phyloP scores from a whole-genome alignment of 805 yeast genomes.

The Nakazawaea wyomingensis region DNA sequence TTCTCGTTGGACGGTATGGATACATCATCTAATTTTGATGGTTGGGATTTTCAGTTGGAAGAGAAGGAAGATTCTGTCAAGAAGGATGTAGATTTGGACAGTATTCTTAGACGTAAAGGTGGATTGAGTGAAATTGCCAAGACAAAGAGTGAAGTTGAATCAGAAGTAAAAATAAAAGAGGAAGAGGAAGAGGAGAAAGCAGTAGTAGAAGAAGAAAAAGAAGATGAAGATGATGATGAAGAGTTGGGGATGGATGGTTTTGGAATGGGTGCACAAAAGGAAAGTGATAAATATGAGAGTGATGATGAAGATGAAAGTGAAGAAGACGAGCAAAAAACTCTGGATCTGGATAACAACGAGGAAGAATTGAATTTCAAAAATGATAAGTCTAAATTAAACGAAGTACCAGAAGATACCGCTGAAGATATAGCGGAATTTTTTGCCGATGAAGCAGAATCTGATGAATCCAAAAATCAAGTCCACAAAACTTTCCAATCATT shows the following conservation, averaged over 20 bases:
- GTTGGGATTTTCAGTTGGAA: constrained; percentile 79
- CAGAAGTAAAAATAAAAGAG: constrained; percentile 20
- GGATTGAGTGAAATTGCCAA: constrained; percentile 57
- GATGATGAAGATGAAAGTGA: constrained; percentile 29
- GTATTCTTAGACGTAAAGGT: constrained; percentile 82
- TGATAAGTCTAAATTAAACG: constrained; percentile 16
- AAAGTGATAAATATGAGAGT: constrained; percentile 22
- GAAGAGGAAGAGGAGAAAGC: constrained; percentile 30
- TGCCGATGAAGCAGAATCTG: constrained; percentile 52
- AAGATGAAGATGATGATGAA: constrained; percentile 27
- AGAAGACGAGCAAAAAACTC: constrained; percentile 22
- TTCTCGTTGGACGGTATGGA: constrained; percentile 64
- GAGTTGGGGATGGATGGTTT: constrained; percentile 38
- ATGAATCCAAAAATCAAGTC: constrained; percentile 42
- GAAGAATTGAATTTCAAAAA: constrained; percentile 18
- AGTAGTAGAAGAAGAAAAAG: constrained; percentile 24
- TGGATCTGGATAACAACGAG: constrained; percentile 9
- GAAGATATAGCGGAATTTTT: constrained; percentile 81
- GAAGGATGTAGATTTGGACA: constrained; percentile 80
- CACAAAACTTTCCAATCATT: constrained; percentile 71
- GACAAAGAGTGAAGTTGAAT: constrained; percentile 32
- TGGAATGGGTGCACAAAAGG: constrained; percentile 30
- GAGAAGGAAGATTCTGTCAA: constrained; percentile 23
- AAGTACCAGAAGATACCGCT: constrained; percentile 52
- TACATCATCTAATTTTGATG: constrained; percentile 45